Base-by-base conservation (phyloP, 208 protist genomes). In the Wallacemonas sp. region DNA sequence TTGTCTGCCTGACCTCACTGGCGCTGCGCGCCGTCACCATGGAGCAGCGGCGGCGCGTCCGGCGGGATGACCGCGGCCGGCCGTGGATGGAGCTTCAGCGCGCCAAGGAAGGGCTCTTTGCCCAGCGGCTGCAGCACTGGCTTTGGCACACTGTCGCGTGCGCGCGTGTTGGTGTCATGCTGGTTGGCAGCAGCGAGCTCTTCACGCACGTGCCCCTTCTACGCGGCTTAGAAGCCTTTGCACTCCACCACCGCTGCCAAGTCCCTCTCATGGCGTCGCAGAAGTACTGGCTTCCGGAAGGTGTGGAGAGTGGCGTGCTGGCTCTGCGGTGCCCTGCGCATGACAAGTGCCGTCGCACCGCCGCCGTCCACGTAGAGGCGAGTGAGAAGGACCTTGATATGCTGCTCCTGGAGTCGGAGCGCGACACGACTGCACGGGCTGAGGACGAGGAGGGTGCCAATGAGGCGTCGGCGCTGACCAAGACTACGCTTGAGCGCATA, bases 301-400 rank as follows among this genome's bases (percentile, higher is more conserved):
- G 78, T 31, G 75, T 71, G n/a, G 77, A 68, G 12, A 75, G 70
- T 15, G 70, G 76, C 26, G 77, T 78, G 30, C 51, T 92, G 62
- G 85, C 87, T 38, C 44, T 94, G 38, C 55, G 76, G 15, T 96
- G 90, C 71, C 85, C 90, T 2, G 77, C 90, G 24, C 90, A 96
- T 72, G 79, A 70, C 62, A 82, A 82, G 59, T 84, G 77, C 51
- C 72, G 79, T 26, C 80, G 82, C 44, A 82, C 80, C 15, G 87
- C 87, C 41, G 62, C 83, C 4, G 38, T 95, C 17, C 36, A 36
- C 30, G 36, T 41, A 4, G 31, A 60, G n/a, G 65, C 3, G 17
- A 56, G 34, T 11, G 39, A 39, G 66, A 42, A 68, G 53, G 70
- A 75, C 46, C 46, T 64, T 28, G 66, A 77, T 17, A 42, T 38